These are phyloP conservation scores for Acanthamoeba healyi DNA, from an alignment of 208 protist genomes.

Conservation along the genomic window DNA sequence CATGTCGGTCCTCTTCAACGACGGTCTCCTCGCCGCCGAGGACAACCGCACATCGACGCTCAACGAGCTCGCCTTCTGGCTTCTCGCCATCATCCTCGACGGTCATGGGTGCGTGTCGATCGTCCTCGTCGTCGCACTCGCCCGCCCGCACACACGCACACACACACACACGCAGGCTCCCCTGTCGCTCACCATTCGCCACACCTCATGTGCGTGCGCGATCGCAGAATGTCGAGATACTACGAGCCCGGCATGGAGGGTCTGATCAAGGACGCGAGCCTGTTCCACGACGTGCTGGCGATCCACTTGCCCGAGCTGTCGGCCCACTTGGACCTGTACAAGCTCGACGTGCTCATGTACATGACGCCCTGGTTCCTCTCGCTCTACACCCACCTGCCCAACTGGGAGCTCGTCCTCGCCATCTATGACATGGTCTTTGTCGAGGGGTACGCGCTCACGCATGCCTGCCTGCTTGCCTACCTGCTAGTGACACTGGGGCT, in stretches of 20 bases:
- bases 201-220: too few species aligned
- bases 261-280: constrained; percentile 11
- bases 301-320: not conserved
- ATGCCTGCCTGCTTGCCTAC: too few species aligned
- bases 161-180: too few species aligned
- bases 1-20: constrained; percentile 12
- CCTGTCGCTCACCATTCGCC: too few species aligned
- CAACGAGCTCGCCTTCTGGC: constrained; percentile 26
- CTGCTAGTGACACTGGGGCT: too few species aligned
- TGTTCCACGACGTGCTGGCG: not conserved
- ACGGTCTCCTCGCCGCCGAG: not conserved
- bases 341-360: constrained; percentile 15
- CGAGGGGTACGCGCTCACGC: not conserved
- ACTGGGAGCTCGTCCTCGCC: constrained; percentile 33
- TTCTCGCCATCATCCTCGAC: constrained; percentile 13
- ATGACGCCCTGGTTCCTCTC: constrained; percentile 44
- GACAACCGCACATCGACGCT: too few species aligned
- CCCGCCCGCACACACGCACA: too few species aligned
- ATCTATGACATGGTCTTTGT: constrained; percentile 52
- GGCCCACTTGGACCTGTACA: constrained; percentile 5
- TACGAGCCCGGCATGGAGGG: constrained; percentile 52
- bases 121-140: too few species aligned
- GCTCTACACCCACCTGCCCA: not conserved
- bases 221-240: not conserved
- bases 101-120: constrained; percentile 9